Conservation (phyloP, 106 monocot species). For the Dendrobium nobile region DNA sequence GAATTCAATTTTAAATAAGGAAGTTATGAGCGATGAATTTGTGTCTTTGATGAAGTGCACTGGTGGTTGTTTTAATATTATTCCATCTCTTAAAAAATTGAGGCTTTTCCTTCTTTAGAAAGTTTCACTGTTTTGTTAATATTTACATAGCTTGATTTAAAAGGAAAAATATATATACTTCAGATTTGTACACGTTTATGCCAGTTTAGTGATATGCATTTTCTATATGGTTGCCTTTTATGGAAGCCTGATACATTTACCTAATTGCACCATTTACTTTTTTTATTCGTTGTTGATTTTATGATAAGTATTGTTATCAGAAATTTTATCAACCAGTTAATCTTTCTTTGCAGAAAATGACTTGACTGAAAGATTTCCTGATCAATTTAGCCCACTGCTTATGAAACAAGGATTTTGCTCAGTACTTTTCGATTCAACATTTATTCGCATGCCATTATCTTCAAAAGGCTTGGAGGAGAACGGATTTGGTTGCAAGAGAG, state of each 20-base stretch:
- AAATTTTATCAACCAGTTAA: neutral
- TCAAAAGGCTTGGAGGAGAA: slow-evolving; percentile 56
- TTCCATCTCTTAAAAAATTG: no score
- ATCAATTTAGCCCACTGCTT: slow-evolving; percentile 85
- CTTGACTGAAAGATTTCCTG: slow-evolving; percentile 67
- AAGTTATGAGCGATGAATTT: neutral
- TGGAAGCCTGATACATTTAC: neutral
- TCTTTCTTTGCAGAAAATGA: slow-evolving; percentile 56
- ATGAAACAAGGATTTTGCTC: slow-evolving; percentile 41
- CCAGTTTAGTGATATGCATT: neutral
- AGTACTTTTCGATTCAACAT: slow-evolving; percentile 46
- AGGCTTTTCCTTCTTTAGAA: no score
- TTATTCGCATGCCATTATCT: slow-evolving; percentile 95
- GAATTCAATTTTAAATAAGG: neutral
- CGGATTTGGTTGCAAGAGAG: slow-evolving; percentile 48
- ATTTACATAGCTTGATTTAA: neutral
- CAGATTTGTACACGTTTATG: neutral
- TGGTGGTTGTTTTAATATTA: no score
- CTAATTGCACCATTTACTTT: neutral
- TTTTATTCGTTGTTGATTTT: neutral
- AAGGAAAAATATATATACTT: neutral
- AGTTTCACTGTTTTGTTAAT: neutral
- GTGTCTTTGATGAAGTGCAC: no score
- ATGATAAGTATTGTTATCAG: neutral
- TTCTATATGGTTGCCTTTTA: neutral